Conservation (phyloP, 768 basidiomycete genomes). For the Lentinula edodes region DNA sequence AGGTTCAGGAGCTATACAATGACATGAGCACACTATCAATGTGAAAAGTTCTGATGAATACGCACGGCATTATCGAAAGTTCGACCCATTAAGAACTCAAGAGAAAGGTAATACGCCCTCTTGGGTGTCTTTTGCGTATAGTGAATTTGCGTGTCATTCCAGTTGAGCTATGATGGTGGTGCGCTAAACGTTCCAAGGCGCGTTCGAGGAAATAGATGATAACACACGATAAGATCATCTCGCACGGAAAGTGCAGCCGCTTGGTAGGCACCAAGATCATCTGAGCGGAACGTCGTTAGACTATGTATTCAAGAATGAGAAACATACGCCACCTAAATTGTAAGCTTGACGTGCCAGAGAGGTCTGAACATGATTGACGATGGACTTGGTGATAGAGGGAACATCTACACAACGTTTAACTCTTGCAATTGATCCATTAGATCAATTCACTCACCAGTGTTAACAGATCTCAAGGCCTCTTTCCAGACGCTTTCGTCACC, state of each 20-base stretch:
- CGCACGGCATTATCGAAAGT: constrained; percentile 64
- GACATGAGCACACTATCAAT: constrained; percentile 33
- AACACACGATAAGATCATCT: constrained; percentile 76
- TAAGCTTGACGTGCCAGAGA: constrained; percentile 88
- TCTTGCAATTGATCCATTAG: neutral
- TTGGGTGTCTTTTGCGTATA: constrained; percentile 83
- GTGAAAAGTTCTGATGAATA: constrained; percentile 40
- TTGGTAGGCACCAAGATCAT: constrained; percentile 85
- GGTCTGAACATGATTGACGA: constrained; percentile 83
- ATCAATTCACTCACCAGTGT: constrained; percentile 39
- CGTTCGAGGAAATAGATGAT: neutral
- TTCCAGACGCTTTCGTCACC: constrained; percentile 79
- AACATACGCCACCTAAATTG: constrained; percentile 55
- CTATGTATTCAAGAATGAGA: neutral
- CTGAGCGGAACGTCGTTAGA: constrained; percentile 21
- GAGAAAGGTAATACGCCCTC: constrained; percentile 90
- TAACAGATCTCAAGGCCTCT: constrained; percentile 48
- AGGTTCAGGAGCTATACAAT: constrained; percentile 75
- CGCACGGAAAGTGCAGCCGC: constrained; percentile 84
- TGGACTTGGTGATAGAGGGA: constrained; percentile 58
- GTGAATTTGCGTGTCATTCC: constrained; percentile 77
- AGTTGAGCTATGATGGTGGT: constrained; percentile 51
- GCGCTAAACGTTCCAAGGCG: constrained; percentile 3
- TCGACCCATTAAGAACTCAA: constrained; percentile 88
- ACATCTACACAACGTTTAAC: constrained; percentile 36